Conservation (phyloP, 768 basidiomycete species). For the Russula sp. region DNA sequence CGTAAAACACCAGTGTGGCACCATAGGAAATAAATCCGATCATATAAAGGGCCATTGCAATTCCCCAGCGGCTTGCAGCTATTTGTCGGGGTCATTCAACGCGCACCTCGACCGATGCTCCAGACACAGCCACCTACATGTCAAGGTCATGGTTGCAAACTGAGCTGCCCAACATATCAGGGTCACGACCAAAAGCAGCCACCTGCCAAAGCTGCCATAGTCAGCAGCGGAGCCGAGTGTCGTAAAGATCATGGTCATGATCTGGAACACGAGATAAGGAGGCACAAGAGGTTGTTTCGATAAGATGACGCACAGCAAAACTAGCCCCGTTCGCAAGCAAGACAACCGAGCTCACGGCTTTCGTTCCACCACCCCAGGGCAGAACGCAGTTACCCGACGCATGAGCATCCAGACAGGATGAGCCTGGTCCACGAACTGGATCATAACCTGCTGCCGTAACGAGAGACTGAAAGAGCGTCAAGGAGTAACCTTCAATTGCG, state of each 20-base stretch:
- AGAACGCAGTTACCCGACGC: constrained; percentile 71
- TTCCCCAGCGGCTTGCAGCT: constrained; percentile 66
- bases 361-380: constrained; percentile 68
- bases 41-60: constrained; percentile 74
- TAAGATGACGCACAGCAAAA: constrained; percentile 48
- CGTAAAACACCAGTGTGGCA: constrained; percentile 75
- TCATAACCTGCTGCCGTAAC: constrained; percentile 70
- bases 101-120: not conserved
- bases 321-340: constrained; percentile 68
- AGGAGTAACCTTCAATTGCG: no score
- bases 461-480: constrained; percentile 68
- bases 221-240: constrained; percentile 65
- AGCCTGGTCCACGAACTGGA: constrained; percentile 59
- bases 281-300: no score
- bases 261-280: constrained; percentile 28
- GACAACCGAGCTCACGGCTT: constrained; percentile 69
- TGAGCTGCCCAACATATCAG: constrained; percentile 75
- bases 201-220: constrained; percentile 69
- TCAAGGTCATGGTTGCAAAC: constrained; percentile 68
- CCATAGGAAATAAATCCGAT: constrained; percentile 73
- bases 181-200: constrained; percentile 66
- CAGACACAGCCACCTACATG: constrained; percentile 38
- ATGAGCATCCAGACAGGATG: constrained; percentile 48
- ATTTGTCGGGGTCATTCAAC: not conserved
- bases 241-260: constrained; percentile 78